These are phyloP conservation scores for Gamsiella multidivaricata DNA, from an alignment of 192 early-diverging fungal genomes.

Conservation along the genomic window DNA sequence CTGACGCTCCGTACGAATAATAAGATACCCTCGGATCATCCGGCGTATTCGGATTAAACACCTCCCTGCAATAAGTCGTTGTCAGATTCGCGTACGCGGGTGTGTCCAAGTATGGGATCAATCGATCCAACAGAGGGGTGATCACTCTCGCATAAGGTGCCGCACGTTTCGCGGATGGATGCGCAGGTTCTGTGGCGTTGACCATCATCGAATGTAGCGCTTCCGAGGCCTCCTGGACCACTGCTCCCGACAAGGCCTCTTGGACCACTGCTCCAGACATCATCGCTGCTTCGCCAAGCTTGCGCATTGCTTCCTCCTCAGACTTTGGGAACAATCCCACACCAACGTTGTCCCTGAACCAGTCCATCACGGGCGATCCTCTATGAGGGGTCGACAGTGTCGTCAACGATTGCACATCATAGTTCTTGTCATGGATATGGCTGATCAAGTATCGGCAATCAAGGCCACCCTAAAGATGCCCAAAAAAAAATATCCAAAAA, in stretches of 20 bases:
- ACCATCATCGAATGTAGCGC: constrained; percentile 7
- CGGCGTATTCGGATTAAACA: constrained; percentile 91
- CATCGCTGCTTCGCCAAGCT: constrained; percentile 41
- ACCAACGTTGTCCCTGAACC: constrained; percentile 87
- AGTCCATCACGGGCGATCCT: constrained; percentile 95
- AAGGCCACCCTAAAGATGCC: constrained; percentile 77
- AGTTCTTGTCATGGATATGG: constrained; percentile 78
- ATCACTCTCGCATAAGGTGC: constrained; percentile 14
- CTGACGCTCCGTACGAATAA: constrained; percentile 81
- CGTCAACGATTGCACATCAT: constrained; percentile 82
- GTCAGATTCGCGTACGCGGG: constrained; percentile 95
- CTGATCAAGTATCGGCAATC: constrained; percentile 93
- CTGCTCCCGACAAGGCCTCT: constrained; percentile 30
- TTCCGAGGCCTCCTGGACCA: constrained; percentile 20
- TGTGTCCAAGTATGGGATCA: constrained; percentile 84
- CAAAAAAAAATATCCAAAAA: background rate
- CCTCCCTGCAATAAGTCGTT: constrained; percentile 82
- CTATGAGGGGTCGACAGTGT: constrained; percentile 96
- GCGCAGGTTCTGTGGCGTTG: background rate
- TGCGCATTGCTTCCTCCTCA: constrained; percentile 43
- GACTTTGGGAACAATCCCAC: constrained; percentile 70
- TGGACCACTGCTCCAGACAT: constrained; percentile 37
- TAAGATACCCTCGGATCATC: constrained; percentile 82
- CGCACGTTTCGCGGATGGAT: constrained; percentile 2
- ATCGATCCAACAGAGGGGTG: constrained; percentile 56